Conservation (phyloP, 306 rosid genomes). For the Cicer arietinum region DNA sequence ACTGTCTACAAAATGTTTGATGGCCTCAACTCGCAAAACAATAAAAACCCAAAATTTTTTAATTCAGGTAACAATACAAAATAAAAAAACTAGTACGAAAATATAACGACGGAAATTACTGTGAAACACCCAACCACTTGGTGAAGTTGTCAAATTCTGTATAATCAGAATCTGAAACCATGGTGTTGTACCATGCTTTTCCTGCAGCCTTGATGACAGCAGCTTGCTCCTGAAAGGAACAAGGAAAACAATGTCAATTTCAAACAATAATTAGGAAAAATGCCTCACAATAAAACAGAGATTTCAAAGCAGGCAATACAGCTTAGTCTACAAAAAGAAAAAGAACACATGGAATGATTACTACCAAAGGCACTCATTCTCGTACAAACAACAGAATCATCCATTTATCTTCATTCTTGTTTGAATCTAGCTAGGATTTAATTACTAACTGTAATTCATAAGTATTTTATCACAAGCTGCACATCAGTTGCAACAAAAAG, state of each 20-base stretch:
- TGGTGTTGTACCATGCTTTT: slow-evolving; percentile 77
- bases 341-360: background rate
- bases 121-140: slow-evolving; percentile 70
- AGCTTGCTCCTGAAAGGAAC: slow-evolving; percentile 68
- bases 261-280: background rate
- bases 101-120: slow-evolving; percentile 17
- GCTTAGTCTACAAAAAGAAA: background rate
- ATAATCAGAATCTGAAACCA: slow-evolving; percentile 87
- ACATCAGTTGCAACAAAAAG: background rate
- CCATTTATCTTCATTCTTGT: background rate
- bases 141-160: slow-evolving; percentile 78
- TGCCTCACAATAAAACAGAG: background rate
- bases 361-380: background rate
- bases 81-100: background rate
- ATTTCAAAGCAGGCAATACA: background rate
- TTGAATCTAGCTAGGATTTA: background rate
- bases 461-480: background rate
- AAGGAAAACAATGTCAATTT: background rate
- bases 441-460: background rate
- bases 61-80: background rate
- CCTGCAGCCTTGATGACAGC: slow-evolving; percentile 72
- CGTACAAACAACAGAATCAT: background rate
- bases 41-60: background rate
- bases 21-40: background rate
- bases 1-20: background rate